Percentiles rank a stretch among this genome's conserved stretches.
Conservation (phyloP, 2,329 filamentous ascomycete genomes). For the Talaromyces sp. region DNA sequence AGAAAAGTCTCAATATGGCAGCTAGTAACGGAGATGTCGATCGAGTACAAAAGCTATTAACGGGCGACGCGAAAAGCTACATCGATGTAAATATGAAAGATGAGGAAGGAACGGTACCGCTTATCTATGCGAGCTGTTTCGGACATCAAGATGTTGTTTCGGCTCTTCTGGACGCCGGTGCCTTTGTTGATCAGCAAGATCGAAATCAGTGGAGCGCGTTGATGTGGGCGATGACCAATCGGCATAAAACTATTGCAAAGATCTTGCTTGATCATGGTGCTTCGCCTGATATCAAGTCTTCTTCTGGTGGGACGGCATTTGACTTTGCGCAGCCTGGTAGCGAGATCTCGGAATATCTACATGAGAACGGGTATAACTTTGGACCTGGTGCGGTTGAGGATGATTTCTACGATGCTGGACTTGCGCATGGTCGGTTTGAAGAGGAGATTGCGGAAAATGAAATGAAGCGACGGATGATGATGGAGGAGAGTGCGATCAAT, state of each 20-base stretch:
- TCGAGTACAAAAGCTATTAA: constrained; percentile 74
- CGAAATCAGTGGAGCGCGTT: constrained; percentile 95
- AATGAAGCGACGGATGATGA: constrained; percentile 87
- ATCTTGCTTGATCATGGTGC: constrained; percentile 88
- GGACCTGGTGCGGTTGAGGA: constrained; percentile 53
- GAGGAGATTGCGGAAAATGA: constrained; percentile 97
- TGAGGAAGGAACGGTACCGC: constrained; percentile 90
- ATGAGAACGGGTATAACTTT: constrained; percentile 84
- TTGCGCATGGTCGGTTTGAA: constrained; percentile 91
- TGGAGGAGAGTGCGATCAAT: constrained; percentile 98
- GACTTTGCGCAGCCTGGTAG: constrained; percentile 95
- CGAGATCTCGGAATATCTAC: constrained; percentile 93
- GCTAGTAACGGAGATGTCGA: constrained; percentile 93
- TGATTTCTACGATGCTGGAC: constrained; percentile 92
- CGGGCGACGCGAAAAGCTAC: constrained; percentile 71
- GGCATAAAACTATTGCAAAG: constrained; percentile 95
- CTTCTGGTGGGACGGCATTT: constrained; percentile 88
- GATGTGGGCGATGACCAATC: constrained; percentile 99
- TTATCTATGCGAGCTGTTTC: constrained; percentile 98
- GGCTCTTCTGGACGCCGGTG: constrained; percentile 80
- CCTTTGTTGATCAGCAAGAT: constrained; percentile 89
- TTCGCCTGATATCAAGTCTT: constrained; percentile 94
- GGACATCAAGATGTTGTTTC: constrained; percentile 89
- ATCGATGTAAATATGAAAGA: constrained; percentile 87
- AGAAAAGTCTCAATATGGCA: constrained; percentile 90